phyloP scores from a whole-genome alignment of 768 basidiomycete genomes.

The Cystofilobasidium macerans region DNA sequence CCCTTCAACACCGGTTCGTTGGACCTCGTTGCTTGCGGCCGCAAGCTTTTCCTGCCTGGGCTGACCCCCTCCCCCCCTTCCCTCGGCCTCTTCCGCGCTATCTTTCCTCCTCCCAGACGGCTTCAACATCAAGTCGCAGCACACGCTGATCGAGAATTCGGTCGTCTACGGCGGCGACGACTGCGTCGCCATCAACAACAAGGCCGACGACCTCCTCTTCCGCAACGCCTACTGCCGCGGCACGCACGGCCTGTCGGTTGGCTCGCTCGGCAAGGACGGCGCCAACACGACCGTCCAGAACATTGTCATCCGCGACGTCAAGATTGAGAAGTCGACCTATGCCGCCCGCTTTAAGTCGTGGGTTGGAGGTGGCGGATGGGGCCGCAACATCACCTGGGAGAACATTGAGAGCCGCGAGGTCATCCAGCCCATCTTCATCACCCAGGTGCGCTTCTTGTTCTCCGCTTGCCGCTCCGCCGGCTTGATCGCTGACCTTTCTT shows the following conservation, averaged over 20 bases:
- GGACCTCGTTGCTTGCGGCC: too few relatives aligned
- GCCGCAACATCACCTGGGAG: constrained; percentile 5
- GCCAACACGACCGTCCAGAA: background rate
- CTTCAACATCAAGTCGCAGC: background rate
- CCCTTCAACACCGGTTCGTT: background rate
- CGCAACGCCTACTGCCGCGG: background rate
- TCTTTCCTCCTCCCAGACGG: too few relatives aligned
- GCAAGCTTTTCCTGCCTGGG: background rate
- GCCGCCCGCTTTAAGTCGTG: constrained; percentile 2
- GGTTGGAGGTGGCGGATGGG: constrained; percentile 6
- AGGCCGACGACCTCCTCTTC: background rate
- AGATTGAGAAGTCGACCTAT: constrained; percentile 8
- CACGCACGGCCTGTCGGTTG: background rate
- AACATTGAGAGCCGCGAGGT: background rate
- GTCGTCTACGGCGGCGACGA: constrained; percentile 4
- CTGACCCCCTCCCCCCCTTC: background rate
- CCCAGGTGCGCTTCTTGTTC: background rate
- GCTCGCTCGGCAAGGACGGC: constrained; percentile 9
- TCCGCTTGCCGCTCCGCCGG: background rate
- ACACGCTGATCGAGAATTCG: constrained; percentile 3
- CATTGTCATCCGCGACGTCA: constrained; percentile 10
- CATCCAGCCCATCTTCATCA: background rate
- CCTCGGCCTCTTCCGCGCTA: too few relatives aligned
- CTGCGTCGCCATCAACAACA: background rate
- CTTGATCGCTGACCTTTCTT: background rate